Base-by-base conservation (phyloP, 345 rosid species). In the Populus simonii region DNA sequence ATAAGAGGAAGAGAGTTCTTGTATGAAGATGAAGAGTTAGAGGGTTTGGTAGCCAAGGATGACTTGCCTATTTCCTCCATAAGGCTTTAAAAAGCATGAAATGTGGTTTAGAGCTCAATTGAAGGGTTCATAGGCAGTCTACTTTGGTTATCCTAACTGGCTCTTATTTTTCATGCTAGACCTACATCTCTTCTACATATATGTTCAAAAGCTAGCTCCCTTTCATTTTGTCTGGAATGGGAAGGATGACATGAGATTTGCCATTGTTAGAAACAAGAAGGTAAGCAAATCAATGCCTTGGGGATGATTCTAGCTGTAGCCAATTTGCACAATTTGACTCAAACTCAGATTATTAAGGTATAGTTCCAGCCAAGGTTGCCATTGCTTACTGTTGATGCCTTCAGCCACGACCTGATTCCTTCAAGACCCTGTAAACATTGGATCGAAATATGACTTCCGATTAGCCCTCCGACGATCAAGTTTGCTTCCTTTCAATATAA, bases 21-120 rank as follows among this genome's bases (percentile, higher is more conserved):
- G 90, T 80, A 84, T 85, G 90, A 66, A 80, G 87, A 82, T 79
- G 71, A 78, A 85, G 87, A 79, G 83, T 68, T 68, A 33, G 59
- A 5, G 22, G 16, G 84, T 84, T 73, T 23, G 87, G 70, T 85
- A 87, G 88, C 90, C 90, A 87, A 82, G 88, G 90, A 87, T 85
- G 90, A 85, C 88, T 87, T 87, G 90, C 90, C 90, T 85, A 74
- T 65, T 16, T 77, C 81, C 71, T 75, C 22, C n/a, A 39, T 11
- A 68, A 68, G 79, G 63, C 10, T 63, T 27, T 66, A 25, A 20
- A 7, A 4, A 3, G 2, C 2, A 15, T 4, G 9, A 23, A 18
- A 6, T 27, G 20, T 1, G 16, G n/a, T 8, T 4, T 2, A 10
- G 13, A 72, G 75, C 29, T 82, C 53, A 18, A 17, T 15, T 31